Base-by-base conservation (phyloP, 164 flowering plant species). In the Macadamia tetraphylla region DNA sequence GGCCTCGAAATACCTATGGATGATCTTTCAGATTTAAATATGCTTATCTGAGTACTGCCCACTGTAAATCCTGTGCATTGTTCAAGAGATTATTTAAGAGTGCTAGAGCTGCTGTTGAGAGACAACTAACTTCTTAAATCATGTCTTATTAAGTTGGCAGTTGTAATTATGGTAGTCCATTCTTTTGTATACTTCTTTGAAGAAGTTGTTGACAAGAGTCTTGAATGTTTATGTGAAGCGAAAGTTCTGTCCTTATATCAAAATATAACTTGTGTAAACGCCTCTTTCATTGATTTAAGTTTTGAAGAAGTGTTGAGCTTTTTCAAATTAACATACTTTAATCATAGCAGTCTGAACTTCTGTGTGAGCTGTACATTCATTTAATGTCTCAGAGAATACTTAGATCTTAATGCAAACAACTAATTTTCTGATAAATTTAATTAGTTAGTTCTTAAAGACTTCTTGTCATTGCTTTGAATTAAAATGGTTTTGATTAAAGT, bases 1-100 rank as follows among this genome's bases (percentile, higher is more conserved):
- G 91, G 90, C 61, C 86, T 86, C 58, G 85, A 80, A 51, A 84
- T 86, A 70, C 94, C 94, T 40, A 83, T 89, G 94, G 92, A 89
- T 67, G 91, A 89, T 69, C 86, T 87, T 12, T 78, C 86, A 9
- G 86, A 83, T 7, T 70, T 87, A 71, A 81, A 81, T 73, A 80
- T 85, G 86, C 61, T 84, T 67, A 70, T 75, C 9, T 85, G 76
- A 81, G 62, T 76, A 72, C 35, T 29, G 61, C 40, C 71, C 43
- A 74, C 63, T 78, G 80, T 81, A 82, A 68, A 75, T 79, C 75
- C 66, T 75, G 63, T 72, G 73, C 74, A 64, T 60, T 70, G 67
- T 64, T 68, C 63, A 58, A 70, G 69, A 68, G 63, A 73, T 77
- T 64, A 70, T 80, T 71, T 65, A 70, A 68, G 67, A 73, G 31